Percentiles rank a stretch among this genome's conserved stretches.
These are phyloP conservation scores for Zymoseptoria passerinii DNA, from an alignment of 2,329 filamentous ascomycete species.

Conservation along the genomic window DNA sequence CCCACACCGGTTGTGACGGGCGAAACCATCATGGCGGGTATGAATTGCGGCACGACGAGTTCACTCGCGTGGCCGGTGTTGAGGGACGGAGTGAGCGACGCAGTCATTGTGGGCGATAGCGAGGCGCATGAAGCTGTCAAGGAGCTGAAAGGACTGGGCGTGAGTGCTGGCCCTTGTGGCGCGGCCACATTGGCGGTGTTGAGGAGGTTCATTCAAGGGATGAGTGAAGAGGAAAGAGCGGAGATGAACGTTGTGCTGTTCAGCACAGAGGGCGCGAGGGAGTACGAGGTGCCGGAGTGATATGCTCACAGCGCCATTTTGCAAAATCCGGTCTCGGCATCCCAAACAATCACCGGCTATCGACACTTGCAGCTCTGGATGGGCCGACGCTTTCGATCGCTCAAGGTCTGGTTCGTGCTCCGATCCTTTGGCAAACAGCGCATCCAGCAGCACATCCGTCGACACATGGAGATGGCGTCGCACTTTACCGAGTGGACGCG, in stretches of 20 bases:
- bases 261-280: slow-evolving; percentile 55
- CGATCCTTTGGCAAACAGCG: not conserved
- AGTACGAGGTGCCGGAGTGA: slow-evolving; percentile 36
- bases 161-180: slow-evolving; percentile 56
- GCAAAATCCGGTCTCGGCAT: not conserved
- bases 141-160: slow-evolving; percentile 41
- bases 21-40: slow-evolving; percentile 63
- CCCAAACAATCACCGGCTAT: not conserved
- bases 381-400: not conserved
- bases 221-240: slow-evolving; percentile 33
- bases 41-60: slow-evolving; percentile 65
- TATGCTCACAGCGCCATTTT: not conserved
- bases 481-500: not conserved
- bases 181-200: slow-evolving; percentile 52
- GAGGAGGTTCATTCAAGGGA: slow-evolving; percentile 33
- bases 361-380: not conserved
- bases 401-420: not conserved
- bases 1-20: slow-evolving; percentile 46
- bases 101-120: slow-evolving; percentile 51
- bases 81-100: slow-evolving; percentile 50
- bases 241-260: slow-evolving; percentile 57
- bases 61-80: slow-evolving; percentile 57
- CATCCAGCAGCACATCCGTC: not conserved
- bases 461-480: not conserved
- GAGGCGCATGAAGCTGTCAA: slow-evolving; percentile 54